These are phyloP conservation scores for Melastoma candidum DNA, from an alignment of 441 rosid species.

Conservation along the genomic window DNA sequence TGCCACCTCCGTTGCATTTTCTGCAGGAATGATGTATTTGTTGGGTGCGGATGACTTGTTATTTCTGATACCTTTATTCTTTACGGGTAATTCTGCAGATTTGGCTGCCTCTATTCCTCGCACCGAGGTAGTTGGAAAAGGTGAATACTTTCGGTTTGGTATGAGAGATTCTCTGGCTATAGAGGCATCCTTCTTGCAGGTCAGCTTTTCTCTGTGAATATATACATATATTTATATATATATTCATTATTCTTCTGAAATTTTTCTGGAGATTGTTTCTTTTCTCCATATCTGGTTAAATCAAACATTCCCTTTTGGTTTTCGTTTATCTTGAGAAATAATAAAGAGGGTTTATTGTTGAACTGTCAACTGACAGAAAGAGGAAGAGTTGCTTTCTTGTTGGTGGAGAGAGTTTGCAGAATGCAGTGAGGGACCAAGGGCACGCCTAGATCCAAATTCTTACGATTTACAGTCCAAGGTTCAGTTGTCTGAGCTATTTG, in stretches of 20 bases:
- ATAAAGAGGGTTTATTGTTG: conserved; percentile 1
- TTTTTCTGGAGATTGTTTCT: conserved; percentile 8
- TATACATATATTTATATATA: too few relatives aligned
- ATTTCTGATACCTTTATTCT: conserved; percentile 5
- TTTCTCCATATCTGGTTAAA: conserved; percentile 3
- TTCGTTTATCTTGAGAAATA: too few relatives aligned
- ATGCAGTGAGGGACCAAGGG: conserved; percentile 82
- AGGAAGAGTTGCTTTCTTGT: conserved; percentile 78
- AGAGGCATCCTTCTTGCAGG: conserved; percentile 95
- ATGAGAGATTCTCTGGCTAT: conserved; percentile 98
- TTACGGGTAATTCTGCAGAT: conserved; percentile 29
- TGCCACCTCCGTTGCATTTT: too few relatives aligned
- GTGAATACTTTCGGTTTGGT: conserved; percentile 87
- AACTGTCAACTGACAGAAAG: conserved; percentile 39
- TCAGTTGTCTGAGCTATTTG: conserved; percentile 33
- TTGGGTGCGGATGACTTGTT: not conserved
- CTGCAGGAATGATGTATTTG: not conserved
- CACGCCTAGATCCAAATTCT: conserved; percentile 24
- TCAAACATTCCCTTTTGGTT: not conserved
- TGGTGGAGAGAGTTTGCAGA: conserved; percentile 99
- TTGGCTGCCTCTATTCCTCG: conserved; percentile 83
- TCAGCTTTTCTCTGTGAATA: conserved; percentile 17
- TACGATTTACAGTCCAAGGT: conserved; percentile 23
- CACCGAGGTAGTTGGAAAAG: conserved; percentile 78
- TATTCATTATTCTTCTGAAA: not conserved